phyloP scores from a whole-genome alignment of 805 yeast genomes.

The Wickerhamomyces sydowiorum region DNA sequence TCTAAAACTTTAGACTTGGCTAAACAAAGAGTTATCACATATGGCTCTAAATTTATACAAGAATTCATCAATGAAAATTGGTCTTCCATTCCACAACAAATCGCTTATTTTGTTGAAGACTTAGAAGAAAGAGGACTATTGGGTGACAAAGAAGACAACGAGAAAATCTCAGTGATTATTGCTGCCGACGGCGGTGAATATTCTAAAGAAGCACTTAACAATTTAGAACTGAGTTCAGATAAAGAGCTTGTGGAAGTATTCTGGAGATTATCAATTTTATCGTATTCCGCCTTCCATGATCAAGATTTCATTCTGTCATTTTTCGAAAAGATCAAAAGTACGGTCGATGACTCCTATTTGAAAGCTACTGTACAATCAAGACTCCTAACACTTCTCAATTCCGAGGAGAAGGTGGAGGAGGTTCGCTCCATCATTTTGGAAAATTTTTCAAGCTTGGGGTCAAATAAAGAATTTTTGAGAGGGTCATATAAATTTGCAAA shows the following conservation, averaged over 20 bases:
- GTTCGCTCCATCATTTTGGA: constrained; percentile 4
- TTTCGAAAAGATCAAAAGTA: constrained; percentile 1
- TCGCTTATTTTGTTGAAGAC: constrained; percentile 38
- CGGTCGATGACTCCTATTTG: constrained; percentile 6
- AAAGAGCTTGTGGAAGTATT: constrained; percentile 32
- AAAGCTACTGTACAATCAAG: constrained; percentile 11
- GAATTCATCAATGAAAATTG: constrained; percentile 40
- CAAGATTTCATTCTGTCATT: constrained; percentile 2
- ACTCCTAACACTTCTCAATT: constrained; percentile 9
- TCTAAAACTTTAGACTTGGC: constrained; percentile 38
- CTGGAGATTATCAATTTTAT: constrained; percentile 47
- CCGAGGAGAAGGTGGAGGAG: not conserved
- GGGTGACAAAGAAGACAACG: constrained; percentile 7
- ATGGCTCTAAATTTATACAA: constrained; percentile 40
- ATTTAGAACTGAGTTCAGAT: constrained; percentile 2
- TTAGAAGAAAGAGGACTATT: constrained; percentile 23
- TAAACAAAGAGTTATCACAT: constrained; percentile 38
- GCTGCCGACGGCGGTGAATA: constrained; percentile 11
- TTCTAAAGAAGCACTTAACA: constrained; percentile 6
- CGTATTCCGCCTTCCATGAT: constrained; percentile 27
- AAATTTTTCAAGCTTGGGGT: constrained; percentile 8
- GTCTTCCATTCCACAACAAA: constrained; percentile 28
- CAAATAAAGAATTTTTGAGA: not conserved
- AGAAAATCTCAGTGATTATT: constrained; percentile 10
- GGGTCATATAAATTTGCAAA: not conserved